phyloP scores from a whole-genome alignment of 352 stramenopile genomes.

The Saprolegnia parasitica region DNA sequence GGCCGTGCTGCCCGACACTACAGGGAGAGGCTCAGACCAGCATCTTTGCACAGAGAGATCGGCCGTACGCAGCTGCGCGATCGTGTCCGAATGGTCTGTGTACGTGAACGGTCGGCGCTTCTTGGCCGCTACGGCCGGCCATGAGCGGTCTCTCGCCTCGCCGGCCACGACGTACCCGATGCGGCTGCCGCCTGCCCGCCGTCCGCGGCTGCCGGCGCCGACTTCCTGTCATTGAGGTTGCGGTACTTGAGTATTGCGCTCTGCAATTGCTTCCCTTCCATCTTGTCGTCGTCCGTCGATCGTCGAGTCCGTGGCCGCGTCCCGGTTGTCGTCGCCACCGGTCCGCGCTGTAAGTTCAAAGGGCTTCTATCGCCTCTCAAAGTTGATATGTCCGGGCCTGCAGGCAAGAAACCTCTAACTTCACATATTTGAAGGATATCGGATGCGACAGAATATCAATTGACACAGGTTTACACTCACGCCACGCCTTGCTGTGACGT shows the following conservation, averaged over 20 bases:
- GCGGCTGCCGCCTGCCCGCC: background rate
- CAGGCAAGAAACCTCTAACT: background rate
- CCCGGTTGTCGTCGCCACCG: conserved; percentile 14
- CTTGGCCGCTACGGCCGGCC: background rate
- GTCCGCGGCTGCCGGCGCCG: background rate
- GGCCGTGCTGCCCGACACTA: background rate
- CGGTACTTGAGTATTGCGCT: conserved; percentile 30
- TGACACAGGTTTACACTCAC: background rate
- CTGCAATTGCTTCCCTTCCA: conserved; percentile 30
- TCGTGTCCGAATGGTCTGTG: conserved; percentile 15
- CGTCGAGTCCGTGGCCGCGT: background rate
- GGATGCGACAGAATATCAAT: background rate
- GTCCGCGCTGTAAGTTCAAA: conserved; percentile 24
- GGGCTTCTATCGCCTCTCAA: conserved; percentile 8
- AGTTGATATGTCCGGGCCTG: conserved; percentile 5
- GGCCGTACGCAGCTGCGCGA: conserved; percentile 6
- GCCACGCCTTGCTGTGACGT: too few relatives aligned
- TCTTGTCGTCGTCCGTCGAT: conserved; percentile 5
- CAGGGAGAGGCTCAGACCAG: background rate
- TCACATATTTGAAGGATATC: background rate
- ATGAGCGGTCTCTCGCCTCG: background rate
- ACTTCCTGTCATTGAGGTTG: conserved; percentile 26
- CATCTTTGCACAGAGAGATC: background rate
- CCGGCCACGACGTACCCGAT: background rate
- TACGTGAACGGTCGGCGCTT: conserved; percentile 25